Percentiles rank a stretch among this genome's conserved stretches.
Conservation (phyloP, 164 flowering plant genomes). For the Piper longum region DNA sequence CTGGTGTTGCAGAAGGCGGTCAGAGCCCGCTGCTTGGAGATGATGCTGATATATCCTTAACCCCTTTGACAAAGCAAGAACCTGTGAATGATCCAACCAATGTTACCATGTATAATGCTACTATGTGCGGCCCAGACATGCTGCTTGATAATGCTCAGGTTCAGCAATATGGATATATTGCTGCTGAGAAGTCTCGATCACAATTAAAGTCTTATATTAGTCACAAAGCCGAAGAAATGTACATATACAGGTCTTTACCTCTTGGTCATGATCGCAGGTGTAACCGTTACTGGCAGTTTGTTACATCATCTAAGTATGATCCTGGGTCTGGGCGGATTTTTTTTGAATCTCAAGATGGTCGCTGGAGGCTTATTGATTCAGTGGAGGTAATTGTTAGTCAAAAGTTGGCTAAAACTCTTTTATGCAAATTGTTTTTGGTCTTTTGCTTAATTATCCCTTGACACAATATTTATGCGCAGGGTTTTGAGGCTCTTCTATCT, state of each 20-base stretch:
- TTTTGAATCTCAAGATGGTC: conserved; percentile 57
- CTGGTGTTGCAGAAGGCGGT: conserved; percentile 21
- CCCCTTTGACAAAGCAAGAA: conserved; percentile 25
- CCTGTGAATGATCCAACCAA: conserved; percentile 16
- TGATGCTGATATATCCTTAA: conserved; percentile 24
- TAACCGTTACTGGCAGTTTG: conserved; percentile 81
- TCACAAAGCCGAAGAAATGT: conserved; percentile 71
- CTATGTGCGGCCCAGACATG: conserved; percentile 22
- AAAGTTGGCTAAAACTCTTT: too few relatives aligned
- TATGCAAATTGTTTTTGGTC: too few relatives aligned
- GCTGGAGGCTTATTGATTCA: conserved; percentile 82
- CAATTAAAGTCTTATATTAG: conserved; percentile 67
- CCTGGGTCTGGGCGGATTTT: conserved; percentile 82
- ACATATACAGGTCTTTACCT: conserved; percentile 78
- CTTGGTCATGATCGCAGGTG: conserved; percentile 86
- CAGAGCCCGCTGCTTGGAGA: conserved; percentile 36
- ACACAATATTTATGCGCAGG: conserved; percentile 23
- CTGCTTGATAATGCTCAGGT: conserved; percentile 28
- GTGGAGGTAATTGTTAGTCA: conserved; percentile 40
- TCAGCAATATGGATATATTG: conserved; percentile 37
- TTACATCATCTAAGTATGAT: conserved; percentile 65
- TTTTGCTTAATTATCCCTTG: background rate
- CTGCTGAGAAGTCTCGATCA: conserved; percentile 62
- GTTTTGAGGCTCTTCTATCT: conserved; percentile 58
- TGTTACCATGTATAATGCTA: conserved; percentile 14